Base-by-base conservation (phyloP, 1,139 yeast species). In the Arxiozyma heterogenica region DNA sequence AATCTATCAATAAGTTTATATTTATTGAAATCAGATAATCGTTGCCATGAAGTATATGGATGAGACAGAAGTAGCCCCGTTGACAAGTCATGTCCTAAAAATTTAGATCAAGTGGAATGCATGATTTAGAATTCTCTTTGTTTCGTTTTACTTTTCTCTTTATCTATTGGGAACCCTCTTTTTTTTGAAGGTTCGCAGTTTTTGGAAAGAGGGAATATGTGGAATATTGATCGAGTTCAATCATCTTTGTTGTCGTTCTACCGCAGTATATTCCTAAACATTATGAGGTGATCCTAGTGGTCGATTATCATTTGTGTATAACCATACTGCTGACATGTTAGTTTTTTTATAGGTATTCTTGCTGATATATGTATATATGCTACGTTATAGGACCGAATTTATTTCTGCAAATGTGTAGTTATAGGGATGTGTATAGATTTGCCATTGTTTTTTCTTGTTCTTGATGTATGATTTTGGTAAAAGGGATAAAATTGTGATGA, bases 251-350 rank as follows among this genome's bases (percentile, higher is more conserved):
- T 65, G 68, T 65, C 69, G 59, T 64, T 62, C 64, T 67, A 65
- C 70, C 61, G 75, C 91, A 80, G 86, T 88, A 86, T 86, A 86
- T 86, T 86, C 94, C 94, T 85, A 84, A 76, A 83, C 93, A 79
- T 86, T 84, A 83, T 88, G 90, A 68, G 90, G 68, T 77, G 85
- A 86, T 74, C 82, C 68, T 69, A 65, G 73, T 79, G 86, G 79
- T 88, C 79, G 60, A 73, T 85, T 79, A 82, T 83, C 90, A 85
- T 79, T 83, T 83, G 90, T 85, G 93, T 84, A 84, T 84, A 85
- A 84, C 91, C 90, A 84, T 84, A 86, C 83, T 80, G 90, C 89
- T 75, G 69, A 84, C 89, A 84, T 77, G 60, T 62, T 22, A 25
- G 38, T 46, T 20, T 17, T 7, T 51, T 52, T 51, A 50, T 46